Evolutionary conservation across 106 monocot species (phyloP), one percentile per base, ranked within the genome.

Genomic region (Apostasia shenzhenica): DNA sequence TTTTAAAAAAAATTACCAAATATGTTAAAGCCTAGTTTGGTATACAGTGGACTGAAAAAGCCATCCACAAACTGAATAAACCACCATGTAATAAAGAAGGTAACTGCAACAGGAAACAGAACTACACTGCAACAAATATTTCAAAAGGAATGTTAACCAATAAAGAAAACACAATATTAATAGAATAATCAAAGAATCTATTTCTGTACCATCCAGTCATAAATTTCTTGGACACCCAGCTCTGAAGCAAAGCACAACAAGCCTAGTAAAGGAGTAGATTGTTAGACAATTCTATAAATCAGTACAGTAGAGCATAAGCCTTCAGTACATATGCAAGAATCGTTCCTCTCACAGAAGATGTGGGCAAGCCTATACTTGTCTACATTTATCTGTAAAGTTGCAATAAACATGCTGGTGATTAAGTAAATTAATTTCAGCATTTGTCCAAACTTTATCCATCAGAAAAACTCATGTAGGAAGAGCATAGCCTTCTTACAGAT

Each of bases 1-100:
- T 26, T 26, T 26, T 26, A 26, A 3, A 51, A 45, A 73, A 52
- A 47, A 71, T 88, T 61, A 95, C 95, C 95, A 80, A 95, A 91
- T 80, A 95, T 84, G 59, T 95, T 73, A 54, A 95, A 9, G 4
- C 95, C 91, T 56, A 95, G 78, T 67, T 71, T 77, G 47, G 70
- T 82, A 77, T 95, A 95, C 44, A 95, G 26, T 59, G 95, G 91
- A 71, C 95, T 95, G 77, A 95, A 95, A 68, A 95, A 95, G 46
- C 95, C 91, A 84, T 95, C 95, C 64, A 95, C 86, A 73, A 95
- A 95, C 76, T 89, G 91, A 82, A 95, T 79, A 79, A 95, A 86
- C 95, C 95, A 95, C 95, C 95, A 91, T 53, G 95, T 95, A 43
- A 95, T 77, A 73, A 91, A 95, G 67, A 95, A 91, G 51, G 95